Percentiles rank a stretch among this genome's conserved stretches.
phyloP scores from a whole-genome alignment of 2,329 filamentous ascomycete genomes.

The Aureobasidium sp. region DNA sequence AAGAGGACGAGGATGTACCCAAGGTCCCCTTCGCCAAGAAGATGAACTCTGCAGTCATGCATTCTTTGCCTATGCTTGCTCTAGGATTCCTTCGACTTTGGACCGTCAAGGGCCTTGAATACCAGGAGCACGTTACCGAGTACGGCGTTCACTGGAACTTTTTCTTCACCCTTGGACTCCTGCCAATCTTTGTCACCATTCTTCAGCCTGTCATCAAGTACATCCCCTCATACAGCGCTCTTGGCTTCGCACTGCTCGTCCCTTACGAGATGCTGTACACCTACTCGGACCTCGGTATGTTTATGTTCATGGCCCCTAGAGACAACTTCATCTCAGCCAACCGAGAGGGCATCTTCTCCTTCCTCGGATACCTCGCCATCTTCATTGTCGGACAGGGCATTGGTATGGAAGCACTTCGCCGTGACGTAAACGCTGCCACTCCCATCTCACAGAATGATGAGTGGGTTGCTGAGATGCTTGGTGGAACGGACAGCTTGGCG shows the following conservation, averaged over 20 bases:
- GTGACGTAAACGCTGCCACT: slow-evolving; percentile 25
- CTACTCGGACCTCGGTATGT: slow-evolving; percentile 68
- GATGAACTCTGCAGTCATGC: slow-evolving; percentile 60
- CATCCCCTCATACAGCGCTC: slow-evolving; percentile 66
- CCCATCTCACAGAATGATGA: slow-evolving; percentile 27
- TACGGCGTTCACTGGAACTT: slow-evolving; percentile 99
- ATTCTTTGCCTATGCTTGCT: slow-evolving; percentile 72
- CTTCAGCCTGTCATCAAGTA: slow-evolving; percentile 64
- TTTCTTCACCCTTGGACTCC: slow-evolving; percentile 87
- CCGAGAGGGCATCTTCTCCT: slow-evolving; percentile 90
- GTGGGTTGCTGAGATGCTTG: slow-evolving; percentile 29
- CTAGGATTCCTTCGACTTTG: slow-evolving; percentile 74
- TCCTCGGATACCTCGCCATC: slow-evolving; percentile 87
- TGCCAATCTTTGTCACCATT: slow-evolving; percentile 81
- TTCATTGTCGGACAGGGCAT: slow-evolving; percentile 83
- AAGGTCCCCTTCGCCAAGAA: slow-evolving; percentile 48
- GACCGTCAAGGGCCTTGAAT: slow-evolving; percentile 89
- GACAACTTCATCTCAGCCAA: slow-evolving; percentile 78
- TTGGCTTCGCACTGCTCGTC: slow-evolving; percentile 61
- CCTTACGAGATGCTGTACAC: slow-evolving; percentile 70
- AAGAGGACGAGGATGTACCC: slow-evolving; percentile 25
- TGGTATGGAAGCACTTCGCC: slow-evolving; percentile 70
- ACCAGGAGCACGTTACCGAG: slow-evolving; percentile 93
- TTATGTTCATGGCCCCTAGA: slow-evolving; percentile 73
- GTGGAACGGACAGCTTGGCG: slow-evolving; percentile 12